Evolutionary conservation across 352 stramenopile genomes (phyloP).

Genomic region (Globisporangium orthogonon): DNA sequence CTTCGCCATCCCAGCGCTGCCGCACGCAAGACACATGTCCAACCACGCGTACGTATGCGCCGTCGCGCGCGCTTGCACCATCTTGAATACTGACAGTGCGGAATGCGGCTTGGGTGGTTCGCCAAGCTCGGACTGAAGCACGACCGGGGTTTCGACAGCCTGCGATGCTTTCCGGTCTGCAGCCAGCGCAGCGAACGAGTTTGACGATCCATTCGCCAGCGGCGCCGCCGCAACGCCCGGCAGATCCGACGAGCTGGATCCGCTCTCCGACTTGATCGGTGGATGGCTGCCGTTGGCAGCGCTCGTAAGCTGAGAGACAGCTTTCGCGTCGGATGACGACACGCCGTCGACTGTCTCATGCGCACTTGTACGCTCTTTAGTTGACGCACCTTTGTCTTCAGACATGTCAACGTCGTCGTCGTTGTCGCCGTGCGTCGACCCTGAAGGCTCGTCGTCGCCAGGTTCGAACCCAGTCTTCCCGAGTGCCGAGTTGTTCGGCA

Average conservation of each 20-base stretch:
- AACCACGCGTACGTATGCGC: conserved; percentile 88
- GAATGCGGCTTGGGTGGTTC: conserved; percentile 43
- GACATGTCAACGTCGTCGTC: conserved; percentile 15
- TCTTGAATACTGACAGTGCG: conserved; percentile 59
- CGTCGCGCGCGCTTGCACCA: conserved; percentile 69
- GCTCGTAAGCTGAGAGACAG: not conserved
- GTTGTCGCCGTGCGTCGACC: conserved; percentile 15
- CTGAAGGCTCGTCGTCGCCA: conserved; percentile 21
- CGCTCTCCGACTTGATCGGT: not conserved
- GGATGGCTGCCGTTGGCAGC: not conserved
- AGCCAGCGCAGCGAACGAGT: not conserved
- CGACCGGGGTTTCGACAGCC: conserved; percentile 10
- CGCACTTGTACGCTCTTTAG: conserved; percentile 3
- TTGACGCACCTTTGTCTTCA: conserved; percentile 18
- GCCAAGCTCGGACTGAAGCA: conserved; percentile 63
- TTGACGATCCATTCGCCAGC: not conserved
- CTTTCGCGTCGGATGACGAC: not conserved
- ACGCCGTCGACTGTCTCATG: conserved; percentile 4
- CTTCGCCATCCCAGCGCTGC: conserved; percentile 67
- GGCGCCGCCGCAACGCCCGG: not conserved
- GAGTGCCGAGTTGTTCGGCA: conserved; percentile 76
- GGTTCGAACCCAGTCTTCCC: conserved; percentile 19
- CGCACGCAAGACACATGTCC: conserved; percentile 90
- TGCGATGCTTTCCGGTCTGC: conserved; percentile 4
- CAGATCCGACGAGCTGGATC: not conserved